A percentile compares a stretch with the other conserved stretches of the same genome.
These are phyloP conservation scores for Zymoseptoria pseudotritici DNA, from an alignment of 2,329 filamentous ascomycete species.

Conservation along the genomic window DNA sequence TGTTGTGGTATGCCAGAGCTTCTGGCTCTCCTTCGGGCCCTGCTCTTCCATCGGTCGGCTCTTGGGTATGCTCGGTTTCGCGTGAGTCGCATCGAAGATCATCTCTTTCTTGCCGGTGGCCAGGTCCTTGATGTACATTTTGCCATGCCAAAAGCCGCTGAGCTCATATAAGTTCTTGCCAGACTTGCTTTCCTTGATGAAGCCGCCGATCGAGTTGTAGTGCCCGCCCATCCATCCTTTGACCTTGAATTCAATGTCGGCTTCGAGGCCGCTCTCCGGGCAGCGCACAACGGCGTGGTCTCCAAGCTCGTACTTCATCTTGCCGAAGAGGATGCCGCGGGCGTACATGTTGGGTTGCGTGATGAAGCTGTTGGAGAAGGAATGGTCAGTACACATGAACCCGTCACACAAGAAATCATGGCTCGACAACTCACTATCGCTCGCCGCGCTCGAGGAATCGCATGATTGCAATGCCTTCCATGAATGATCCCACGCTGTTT, in stretches of 20 bases:
- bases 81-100: conserved; percentile 76
- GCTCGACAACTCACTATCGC: conserved; percentile 61
- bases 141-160: conserved; percentile 84
- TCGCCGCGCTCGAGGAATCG: conserved; percentile 78
- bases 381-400: conserved; percentile 10
- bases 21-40: conserved; percentile 81
- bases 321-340: conserved; percentile 90
- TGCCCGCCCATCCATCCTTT: conserved; percentile 95
- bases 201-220: conserved; percentile 91
- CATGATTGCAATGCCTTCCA: conserved; percentile 92
- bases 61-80: conserved; percentile 66
- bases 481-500: conserved; percentile 94
- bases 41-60: conserved; percentile 78
- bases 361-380: conserved; percentile 56
- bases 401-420: neutral
- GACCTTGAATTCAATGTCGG: conserved; percentile 96
- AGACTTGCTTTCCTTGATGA: conserved; percentile 79
- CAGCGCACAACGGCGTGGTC: conserved; percentile 92
- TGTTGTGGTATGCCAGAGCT: conserved; percentile 74
- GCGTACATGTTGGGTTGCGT: conserved; percentile 99
- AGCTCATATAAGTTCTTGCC: conserved; percentile 86
- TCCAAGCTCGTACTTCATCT: conserved; percentile 98
- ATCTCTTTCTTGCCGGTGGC: conserved; percentile 79
- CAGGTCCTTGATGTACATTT: conserved; percentile 86
- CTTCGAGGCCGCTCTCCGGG: conserved; percentile 75